These are phyloP conservation scores for Teratosphaeria zuluensis DNA, from an alignment of 2,329 filamentous ascomycete genomes.

Conservation along the genomic window DNA sequence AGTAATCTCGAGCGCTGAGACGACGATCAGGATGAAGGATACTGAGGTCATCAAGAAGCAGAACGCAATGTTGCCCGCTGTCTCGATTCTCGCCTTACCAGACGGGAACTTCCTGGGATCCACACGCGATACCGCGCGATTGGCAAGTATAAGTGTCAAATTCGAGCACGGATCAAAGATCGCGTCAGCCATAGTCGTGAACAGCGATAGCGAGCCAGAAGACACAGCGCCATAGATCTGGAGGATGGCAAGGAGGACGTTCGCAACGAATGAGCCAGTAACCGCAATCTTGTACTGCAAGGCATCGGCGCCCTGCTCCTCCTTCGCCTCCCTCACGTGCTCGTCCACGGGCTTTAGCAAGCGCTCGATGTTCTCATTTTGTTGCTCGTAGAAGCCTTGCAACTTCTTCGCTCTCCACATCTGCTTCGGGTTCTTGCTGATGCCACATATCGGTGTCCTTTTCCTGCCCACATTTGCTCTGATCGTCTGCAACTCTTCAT, in stretches of 20 bases:
- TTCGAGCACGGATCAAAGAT: slow-evolving; percentile 75
- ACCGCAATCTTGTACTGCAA: slow-evolving; percentile 63
- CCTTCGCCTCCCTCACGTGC: slow-evolving; percentile 65
- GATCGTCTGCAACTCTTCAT: slow-evolving; percentile 64
- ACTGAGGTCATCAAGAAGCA: slow-evolving; percentile 94
- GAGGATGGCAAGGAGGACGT: slow-evolving; percentile 65
- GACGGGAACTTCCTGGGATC: slow-evolving; percentile 80
- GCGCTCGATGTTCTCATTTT: slow-evolving; percentile 89
- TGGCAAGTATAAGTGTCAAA: slow-evolving; percentile 73
- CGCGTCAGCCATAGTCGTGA: slow-evolving; percentile 94
- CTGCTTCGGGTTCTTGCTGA: slow-evolving; percentile 34
- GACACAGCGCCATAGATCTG: slow-evolving; percentile 84
- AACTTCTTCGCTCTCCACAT: slow-evolving; percentile 47
- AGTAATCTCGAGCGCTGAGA: slow-evolving; percentile 64
- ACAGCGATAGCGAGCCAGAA: slow-evolving; percentile 85
- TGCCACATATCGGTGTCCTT: slow-evolving; percentile 32
- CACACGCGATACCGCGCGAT: slow-evolving; percentile 79
- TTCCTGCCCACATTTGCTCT: slow-evolving; percentile 73
- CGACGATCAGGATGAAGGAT: slow-evolving; percentile 83
- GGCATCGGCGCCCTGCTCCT: slow-evolving; percentile 72
- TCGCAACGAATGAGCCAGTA: slow-evolving; percentile 63
- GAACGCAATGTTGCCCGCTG: slow-evolving; percentile 90
- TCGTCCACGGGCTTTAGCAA: slow-evolving; percentile 89
- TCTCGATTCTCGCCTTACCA: slow-evolving; percentile 89
- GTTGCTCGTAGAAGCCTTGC: slow-evolving; percentile 73